Evolutionary conservation across 306 rosid species (phyloP).

Genomic region (Lithocarpus polystachyus): DNA sequence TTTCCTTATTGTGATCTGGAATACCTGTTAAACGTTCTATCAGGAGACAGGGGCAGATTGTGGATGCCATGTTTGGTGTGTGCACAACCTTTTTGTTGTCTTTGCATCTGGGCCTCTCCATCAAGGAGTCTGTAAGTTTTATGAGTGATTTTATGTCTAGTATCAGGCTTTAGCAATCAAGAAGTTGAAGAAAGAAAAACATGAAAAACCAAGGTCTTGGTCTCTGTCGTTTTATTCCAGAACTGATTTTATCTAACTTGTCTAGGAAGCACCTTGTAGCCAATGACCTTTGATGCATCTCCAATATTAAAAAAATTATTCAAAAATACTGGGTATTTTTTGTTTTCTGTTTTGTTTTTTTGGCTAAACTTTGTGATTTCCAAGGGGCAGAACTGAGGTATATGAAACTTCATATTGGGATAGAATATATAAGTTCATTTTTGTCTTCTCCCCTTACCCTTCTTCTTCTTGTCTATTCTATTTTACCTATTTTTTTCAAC

Average conservation of each 20-base stretch:
- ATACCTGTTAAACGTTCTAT: background rate
- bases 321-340: background rate
- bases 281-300: background rate
- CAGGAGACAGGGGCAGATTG: background rate
- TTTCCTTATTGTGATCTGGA: background rate
- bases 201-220: background rate
- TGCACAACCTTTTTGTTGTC: background rate
- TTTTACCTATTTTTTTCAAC: too few species aligned
- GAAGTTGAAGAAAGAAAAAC: background rate
- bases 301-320: too few species aligned
- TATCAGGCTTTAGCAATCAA: background rate
- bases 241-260: background rate
- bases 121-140: background rate
- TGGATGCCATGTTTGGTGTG: background rate
- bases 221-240: background rate
- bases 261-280: background rate
- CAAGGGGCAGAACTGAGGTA: too few species aligned
- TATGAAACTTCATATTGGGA: too few species aligned
- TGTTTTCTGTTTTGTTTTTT: slow-evolving; percentile 2
- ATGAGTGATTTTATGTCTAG: background rate
- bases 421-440: too few species aligned
- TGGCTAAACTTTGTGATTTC: slow-evolving; percentile 6
- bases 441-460: too few species aligned
- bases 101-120: background rate
- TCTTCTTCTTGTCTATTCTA: too few species aligned